Base-by-base conservation (phyloP, 1,139 yeast species). In the Cylindricascospora bacillispora region DNA sequence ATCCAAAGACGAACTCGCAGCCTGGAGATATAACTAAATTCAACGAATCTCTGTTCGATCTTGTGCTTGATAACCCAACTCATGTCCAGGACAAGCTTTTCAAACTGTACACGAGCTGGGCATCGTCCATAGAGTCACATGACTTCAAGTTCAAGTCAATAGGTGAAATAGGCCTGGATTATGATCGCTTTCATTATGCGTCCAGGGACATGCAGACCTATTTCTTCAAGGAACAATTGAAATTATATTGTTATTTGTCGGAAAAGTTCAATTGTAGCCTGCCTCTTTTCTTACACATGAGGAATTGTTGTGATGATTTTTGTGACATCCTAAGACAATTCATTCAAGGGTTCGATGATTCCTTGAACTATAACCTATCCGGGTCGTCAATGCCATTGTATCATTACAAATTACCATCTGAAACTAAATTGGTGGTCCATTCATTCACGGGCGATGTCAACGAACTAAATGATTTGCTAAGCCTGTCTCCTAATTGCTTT, bases 91-190 rank as follows among this genome's bases (percentile, higher is more conserved):
- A 9, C 1, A 42, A 43, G 25, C 32, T 54, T 26, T 30, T 26
- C 11, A 57, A 64, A 27, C 57, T 89, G 32, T 65, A 64, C 39
- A 40, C 56, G 1, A 44, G 82, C 13, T 70, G 76, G 1, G 35
- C 47, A 3, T 47, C 56, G 2, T 86, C 89, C 5, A 53, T 60
- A 22, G 40, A 48, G 14, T n/a, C n/a, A n/a, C 82, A 78, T 1
- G 50, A 57, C 7, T 69, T 76, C n/a, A 67, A 65, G 42, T 53
- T 54, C 22, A 37, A 50, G 17, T 86, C 94, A 3, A 75, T 83
- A 56, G 97, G 97, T 10, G 97, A 86, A 54, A 74, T 85, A 32
- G 97, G 98, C 0, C 63, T 89, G 30, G 99, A 89, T 51, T 89
- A 86, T 52, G 98, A 89, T 52, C 60, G 99, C 35, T 60, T 92